Evolutionary conservation across 768 basidiomycete species (phyloP).

Genomic region (Panaeolus papilionaceus): DNA sequence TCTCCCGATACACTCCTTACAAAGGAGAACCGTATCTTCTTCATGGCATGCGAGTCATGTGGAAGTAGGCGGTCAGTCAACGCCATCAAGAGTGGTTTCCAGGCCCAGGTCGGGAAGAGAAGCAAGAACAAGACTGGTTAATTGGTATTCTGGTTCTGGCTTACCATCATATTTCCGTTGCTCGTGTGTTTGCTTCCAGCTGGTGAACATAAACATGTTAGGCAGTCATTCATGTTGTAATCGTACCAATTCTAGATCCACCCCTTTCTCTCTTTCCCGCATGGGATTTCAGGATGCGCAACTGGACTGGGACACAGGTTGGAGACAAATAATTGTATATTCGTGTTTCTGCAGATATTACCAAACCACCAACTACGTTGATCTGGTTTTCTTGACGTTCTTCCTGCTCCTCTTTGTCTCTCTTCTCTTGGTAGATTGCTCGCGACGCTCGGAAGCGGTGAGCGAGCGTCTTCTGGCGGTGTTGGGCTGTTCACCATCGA

Average conservation of each 20-base stretch:
- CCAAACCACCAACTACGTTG: background rate
- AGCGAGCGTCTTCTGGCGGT: constrained; percentile 25
- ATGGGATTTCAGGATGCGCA: background rate
- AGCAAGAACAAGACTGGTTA: constrained; percentile 82
- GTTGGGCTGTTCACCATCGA: constrained; percentile 32
- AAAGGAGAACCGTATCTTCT: constrained; percentile 99
- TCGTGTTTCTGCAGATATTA: too few species aligned
- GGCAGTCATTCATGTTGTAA: constrained; percentile 5
- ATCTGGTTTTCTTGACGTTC: background rate
- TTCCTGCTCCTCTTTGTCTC: background rate
- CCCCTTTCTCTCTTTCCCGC: background rate
- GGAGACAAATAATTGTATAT: too few species aligned
- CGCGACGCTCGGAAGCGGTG: background rate
- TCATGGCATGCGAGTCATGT: constrained; percentile 93
- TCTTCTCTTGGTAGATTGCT: background rate
- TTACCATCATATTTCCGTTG: background rate
- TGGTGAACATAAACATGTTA: constrained; percentile 2
- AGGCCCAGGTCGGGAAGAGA: constrained; percentile 91
- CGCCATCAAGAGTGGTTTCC: constrained; percentile 98
- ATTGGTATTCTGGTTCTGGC: constrained; percentile 11
- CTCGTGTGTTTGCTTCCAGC: background rate
- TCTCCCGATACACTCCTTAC: constrained; percentile 95
- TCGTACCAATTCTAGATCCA: constrained; percentile 7
- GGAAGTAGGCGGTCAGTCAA: constrained; percentile 92
- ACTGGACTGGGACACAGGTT: too few species aligned